Evolutionary conservation across 139 green algal genomes (phyloP).

Genomic region (Chloropicon primus): DNA sequence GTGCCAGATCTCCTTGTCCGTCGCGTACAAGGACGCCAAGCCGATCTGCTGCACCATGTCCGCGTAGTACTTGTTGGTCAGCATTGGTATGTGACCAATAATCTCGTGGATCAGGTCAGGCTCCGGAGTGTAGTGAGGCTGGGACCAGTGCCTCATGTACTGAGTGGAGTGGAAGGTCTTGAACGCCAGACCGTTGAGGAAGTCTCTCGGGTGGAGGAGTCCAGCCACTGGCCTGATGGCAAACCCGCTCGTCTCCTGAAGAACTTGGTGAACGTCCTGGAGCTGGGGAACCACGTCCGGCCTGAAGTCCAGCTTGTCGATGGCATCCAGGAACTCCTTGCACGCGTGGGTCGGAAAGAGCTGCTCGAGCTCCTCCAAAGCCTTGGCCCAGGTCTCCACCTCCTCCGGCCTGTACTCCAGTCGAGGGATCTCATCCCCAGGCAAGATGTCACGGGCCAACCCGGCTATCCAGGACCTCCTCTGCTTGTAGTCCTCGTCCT

Average conservation of each 20-base stretch:
- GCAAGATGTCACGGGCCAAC: slow-evolving; percentile 31
- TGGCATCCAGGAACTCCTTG: slow-evolving; percentile 30
- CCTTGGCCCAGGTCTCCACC: slow-evolving; percentile 44
- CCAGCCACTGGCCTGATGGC: slow-evolving; percentile 66
- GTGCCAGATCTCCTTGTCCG: slow-evolving; percentile 66
- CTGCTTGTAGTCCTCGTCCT: slow-evolving; percentile 61
- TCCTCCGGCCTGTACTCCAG: slow-evolving; percentile 64
- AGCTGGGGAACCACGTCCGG: slow-evolving; percentile 57
- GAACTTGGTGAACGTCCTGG: slow-evolving; percentile 43
- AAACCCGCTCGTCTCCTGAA: slow-evolving; percentile 48
- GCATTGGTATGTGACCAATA: slow-evolving; percentile 77
- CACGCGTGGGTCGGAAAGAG: slow-evolving; percentile 66
- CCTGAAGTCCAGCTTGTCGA: slow-evolving; percentile 53
- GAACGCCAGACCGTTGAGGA: slow-evolving; percentile 86
- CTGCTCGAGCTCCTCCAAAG: slow-evolving; percentile 40
- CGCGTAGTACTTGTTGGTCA: slow-evolving; percentile 58
- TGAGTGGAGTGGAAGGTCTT: slow-evolving; percentile 67
- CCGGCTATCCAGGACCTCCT: slow-evolving; percentile 46
- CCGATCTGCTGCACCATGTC: slow-evolving; percentile 70
- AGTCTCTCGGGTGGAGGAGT: slow-evolving; percentile 81
- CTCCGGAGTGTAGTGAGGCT: slow-evolving; percentile 81
- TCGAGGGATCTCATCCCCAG: slow-evolving; percentile 48
- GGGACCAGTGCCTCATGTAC: slow-evolving; percentile 50
- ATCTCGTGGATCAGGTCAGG: slow-evolving; percentile 79
- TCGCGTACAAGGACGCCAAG: slow-evolving; percentile 55